Percentiles rank a stretch among this genome's conserved stretches.
Evolutionary conservation across 2,329 filamentous ascomycete species (phyloP).

Genomic region (Penicillium expansum): DNA sequence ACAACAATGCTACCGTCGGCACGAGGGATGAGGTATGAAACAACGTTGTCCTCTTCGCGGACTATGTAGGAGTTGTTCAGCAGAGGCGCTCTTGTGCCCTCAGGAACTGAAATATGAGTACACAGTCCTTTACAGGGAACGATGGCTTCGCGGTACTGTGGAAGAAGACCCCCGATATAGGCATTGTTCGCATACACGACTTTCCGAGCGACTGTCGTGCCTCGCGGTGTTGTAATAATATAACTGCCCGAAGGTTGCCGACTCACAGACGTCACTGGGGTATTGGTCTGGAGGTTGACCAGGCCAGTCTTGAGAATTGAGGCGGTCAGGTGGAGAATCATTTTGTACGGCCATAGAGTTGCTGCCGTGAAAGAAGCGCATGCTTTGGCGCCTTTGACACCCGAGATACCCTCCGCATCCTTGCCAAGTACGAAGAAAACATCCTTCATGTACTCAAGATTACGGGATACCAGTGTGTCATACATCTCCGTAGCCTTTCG

Average conservation of each 20-base stretch:
- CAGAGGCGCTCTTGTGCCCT: constrained; percentile 29
- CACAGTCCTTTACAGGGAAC: constrained; percentile 69
- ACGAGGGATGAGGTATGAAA: constrained; percentile 60
- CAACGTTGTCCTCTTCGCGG: constrained; percentile 42
- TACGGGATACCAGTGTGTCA: constrained; percentile 30
- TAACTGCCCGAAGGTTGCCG: constrained; percentile 52
- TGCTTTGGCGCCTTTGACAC: constrained; percentile 41
- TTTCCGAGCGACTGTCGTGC: constrained; percentile 59
- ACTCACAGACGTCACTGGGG: constrained; percentile 41
- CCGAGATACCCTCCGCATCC: constrained; percentile 37
- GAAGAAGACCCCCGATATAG: constrained; percentile 75
- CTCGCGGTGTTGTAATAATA: constrained; percentile 59
- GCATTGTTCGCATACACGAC: constrained; percentile 81
- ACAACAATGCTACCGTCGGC: constrained; percentile 58
- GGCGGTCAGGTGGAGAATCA: constrained; percentile 62
- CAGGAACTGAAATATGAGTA: constrained; percentile 34
- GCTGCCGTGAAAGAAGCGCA: constrained; percentile 39
- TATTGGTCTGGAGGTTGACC: constrained; percentile 55
- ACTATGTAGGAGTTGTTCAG: constrained; percentile 58
- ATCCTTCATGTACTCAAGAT: constrained; percentile 34
- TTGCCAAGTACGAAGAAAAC: constrained; percentile 27
- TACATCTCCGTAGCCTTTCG: constrained; percentile 29
- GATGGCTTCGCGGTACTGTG: constrained; percentile 67
- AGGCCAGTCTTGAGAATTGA: constrained; percentile 52
- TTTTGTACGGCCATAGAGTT: constrained; percentile 67